These are phyloP conservation scores for Eimeria zaria DNA, from an alignment of 169 alveolate genomes.

Conservation along the genomic window DNA sequence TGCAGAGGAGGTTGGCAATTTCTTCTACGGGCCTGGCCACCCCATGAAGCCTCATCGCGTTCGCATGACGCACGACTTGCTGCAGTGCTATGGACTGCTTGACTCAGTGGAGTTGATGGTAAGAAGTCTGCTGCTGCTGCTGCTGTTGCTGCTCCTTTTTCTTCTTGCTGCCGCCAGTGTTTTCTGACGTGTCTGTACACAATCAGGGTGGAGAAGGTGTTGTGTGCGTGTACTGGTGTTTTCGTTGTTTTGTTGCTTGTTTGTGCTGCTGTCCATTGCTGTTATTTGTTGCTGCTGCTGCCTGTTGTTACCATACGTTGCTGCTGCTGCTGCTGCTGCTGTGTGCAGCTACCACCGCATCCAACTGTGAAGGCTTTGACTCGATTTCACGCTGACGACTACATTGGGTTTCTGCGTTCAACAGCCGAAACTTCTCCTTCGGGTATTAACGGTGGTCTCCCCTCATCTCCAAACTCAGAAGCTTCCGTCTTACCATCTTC, in stretches of 20 bases:
- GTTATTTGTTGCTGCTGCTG: too few species aligned
- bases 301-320: too few species aligned
- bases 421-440: background rate
- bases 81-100: slow-evolving; percentile 97
- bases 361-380: slow-evolving; percentile 80
- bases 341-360: slow-evolving; percentile 54
- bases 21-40: slow-evolving; percentile 99
- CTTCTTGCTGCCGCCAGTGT: too few species aligned
- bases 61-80: slow-evolving; percentile 99
- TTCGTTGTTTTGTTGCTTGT: too few species aligned
- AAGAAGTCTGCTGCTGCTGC: too few species aligned
- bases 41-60: slow-evolving; percentile 99
- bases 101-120: slow-evolving; percentile 87
- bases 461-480: background rate
- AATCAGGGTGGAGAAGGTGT: too few species aligned
- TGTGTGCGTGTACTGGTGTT: too few species aligned
- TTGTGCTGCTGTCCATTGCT: too few species aligned
- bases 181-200: too few species aligned
- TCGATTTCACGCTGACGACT: slow-evolving; percentile 82
- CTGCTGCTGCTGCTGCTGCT: background rate
- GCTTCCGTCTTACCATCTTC: background rate
- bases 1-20: slow-evolving; percentile 93
- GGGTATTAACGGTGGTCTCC: background rate
- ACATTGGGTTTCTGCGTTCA: slow-evolving; percentile 61
- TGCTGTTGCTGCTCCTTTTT: background rate